Evolutionary conservation across 495 filamentous ascomycete species (phyloP), one percentile per base, ranked within the genome.

Genomic region (Trichoderma reesei): DNA sequence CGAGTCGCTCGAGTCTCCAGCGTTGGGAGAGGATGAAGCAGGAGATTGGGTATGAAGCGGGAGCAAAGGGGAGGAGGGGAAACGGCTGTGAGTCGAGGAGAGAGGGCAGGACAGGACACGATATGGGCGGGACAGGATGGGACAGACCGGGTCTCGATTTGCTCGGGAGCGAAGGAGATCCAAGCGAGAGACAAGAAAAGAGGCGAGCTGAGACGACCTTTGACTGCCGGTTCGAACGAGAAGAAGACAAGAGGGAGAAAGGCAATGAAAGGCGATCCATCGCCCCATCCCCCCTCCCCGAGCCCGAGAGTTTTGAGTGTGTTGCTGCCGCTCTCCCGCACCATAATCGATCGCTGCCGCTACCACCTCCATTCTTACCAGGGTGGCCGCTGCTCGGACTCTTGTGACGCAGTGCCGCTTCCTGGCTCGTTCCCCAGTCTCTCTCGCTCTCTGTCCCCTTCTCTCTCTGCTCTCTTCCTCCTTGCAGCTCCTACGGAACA

Each of bases 11-110:
- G 51, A 13, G 20, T 31, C 51, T n/a, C 1, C 20, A 34, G 31
- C 20, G 51, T 56, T 56, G 51, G 51, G 51, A 56, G 51, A 56
- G 20, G 26, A 51, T 9, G n/a, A 56, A 18, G 16, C 44, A 7
- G 14, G 44, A 48, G 51, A n/a, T 56, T 56, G 51, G 51, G 51
- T 56, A 48, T 33, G 51, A 56, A 56, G 42, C 6, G 16, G 37
- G 37, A n/a, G n/a, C n/a, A n/a, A n/a, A n/a, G n/a, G n/a, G n/a
- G n/a, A n/a, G n/a, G n/a, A n/a, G n/a, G n/a, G n/a, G n/a, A n/a
- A n/a, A n/a, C n/a, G 41, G 41, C n/a, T 7, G 13, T 44, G 41
- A 11, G 10, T 11, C n/a, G 41, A 11, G 16, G 44, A 56, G 51
- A 34, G 51, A 31, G 9, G 46, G 46, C n/a, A 26, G 46, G 26